Base-by-base conservation (phyloP, 1,139 yeast species). In the Tardiomyces depauwii region DNA sequence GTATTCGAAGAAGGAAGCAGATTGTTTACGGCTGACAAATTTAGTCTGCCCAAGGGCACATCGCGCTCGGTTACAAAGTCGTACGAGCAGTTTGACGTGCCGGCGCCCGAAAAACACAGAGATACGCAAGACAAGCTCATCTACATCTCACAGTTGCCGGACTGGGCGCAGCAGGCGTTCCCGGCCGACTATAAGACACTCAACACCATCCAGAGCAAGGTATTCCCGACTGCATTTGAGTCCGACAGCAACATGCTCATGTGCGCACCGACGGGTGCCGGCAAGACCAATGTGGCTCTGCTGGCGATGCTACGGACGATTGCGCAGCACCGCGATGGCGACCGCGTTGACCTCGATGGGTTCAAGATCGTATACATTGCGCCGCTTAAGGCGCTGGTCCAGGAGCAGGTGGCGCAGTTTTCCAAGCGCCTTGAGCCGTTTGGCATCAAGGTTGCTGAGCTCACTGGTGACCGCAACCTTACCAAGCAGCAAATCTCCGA, bases 251-350 rank as follows among this genome's bases (percentile, higher is more conserved):
- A 89, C 55, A 61, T 91, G 43, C 68, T 91, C 18, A 69, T 91
- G 54, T 89, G 97, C 73, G 97, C 98, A 0, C 98, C 98, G 2
- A 91, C 98, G 0, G 98, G 98, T 66, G 96, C 96, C 2, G 98
- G 98, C 68, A 91, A 91, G 62, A 91, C 98, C 13, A 91, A 91
- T 62, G 95, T 89, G 32, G 98, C 98, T 0, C 74, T 91, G 78
- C 66, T 91, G 47, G 70, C 96, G 0, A 74, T 86, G 6, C 67
- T 89, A 19, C 71, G 82, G 13, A 43, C 43, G 2, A 41, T 41
- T 11, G 28, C 33, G 18, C 18, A n/a, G 10, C 27, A 25, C 33
- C 16, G 16, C 13, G 42, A 32, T 13, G 40, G 16, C 9, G 36
- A 10, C 11, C 27, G 19, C 11, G 61, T 86, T 10, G 70, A 74